Conservation (phyloP, 2,329 filamentous ascomycete genomes). For the Trichoderma sp. region DNA sequence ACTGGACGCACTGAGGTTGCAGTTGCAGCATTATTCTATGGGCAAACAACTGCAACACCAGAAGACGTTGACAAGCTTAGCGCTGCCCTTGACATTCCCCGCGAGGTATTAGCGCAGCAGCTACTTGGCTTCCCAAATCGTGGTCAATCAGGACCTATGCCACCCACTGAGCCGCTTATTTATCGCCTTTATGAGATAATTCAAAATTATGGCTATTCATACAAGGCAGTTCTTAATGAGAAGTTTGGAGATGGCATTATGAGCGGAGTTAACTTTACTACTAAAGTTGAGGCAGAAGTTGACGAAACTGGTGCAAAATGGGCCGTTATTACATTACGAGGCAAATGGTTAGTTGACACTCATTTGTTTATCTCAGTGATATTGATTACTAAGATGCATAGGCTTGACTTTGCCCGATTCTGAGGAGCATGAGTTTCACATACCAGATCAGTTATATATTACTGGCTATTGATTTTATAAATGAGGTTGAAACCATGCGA, state of each 20-base stretch:
- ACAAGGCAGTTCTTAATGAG: constrained; percentile 1
- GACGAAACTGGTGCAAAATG: neutral
- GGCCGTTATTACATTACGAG: neutral
- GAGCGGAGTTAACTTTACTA: neutral
- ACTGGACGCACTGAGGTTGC: neutral
- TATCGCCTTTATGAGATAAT: neutral
- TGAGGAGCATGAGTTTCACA: neutral
- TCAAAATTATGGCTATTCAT: neutral
- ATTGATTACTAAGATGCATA: neutral
- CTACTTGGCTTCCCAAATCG: neutral
- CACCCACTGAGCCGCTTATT: neutral
- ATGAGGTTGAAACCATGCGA: no score
- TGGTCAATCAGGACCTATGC: neutral
- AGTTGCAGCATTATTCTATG: neutral
- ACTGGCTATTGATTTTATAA: no score
- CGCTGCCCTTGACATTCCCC: neutral
- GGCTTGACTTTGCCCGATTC: neutral
- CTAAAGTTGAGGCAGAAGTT: neutral
- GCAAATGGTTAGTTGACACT: neutral
- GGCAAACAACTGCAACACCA: neutral
- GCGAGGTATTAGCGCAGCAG: neutral
- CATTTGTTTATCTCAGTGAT: neutral
- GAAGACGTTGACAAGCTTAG: neutral
- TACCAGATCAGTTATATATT: no score
- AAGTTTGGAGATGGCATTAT: constrained; percentile 1